Base-by-base conservation (phyloP, 1,139 yeast species). In the Candida sanyaensis region DNA sequence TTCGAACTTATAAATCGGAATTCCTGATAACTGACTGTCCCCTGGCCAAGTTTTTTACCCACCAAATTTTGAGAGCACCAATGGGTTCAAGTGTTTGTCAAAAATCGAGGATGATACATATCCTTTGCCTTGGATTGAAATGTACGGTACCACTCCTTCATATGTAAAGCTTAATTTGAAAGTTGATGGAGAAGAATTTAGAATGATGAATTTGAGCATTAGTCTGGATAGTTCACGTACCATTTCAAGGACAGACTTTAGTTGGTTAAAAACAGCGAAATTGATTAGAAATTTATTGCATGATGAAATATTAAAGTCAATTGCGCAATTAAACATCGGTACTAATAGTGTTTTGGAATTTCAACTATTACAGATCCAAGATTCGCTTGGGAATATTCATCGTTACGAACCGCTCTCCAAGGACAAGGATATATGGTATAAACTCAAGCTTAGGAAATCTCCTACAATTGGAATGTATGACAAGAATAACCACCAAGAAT, bases 21-120 rank as follows among this genome's bases (percentile, higher is more conserved):
- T 77, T 90, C 31, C 61, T 86, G 30, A 77, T 93, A 11, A 83
- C 96, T 1, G 65, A 75, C 37, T 93, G 99, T 63, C 99, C 99
- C 1, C 71, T 71, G 17, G 95, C 89, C 0, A 63, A 69, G 34
- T 77, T 84, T 51, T 60, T 65, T 65, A 69, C 32, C 72, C 80
- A 4, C 60, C 69, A 24, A 58, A 53, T 12, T 55, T 59, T 37
- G 54, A 55, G 33, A 32, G 50, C 7, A 53, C 56, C 6, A 56
- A 63, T 12, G 60, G 63, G n/a, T 81, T 84, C 56, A 77, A 80
- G 53, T 91, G 97, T 68, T 68, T 85, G 33, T 88, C 67, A 1
- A 49, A 53, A 1, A 52, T 53, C 5, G 44, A 57, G 5, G 60
- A 84, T 24, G 88, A 81, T 44, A 63, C 77, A 10, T 68, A 86